Evolutionary conservation across 768 basidiomycete genomes (phyloP).

Genomic region (Multifurca ochricompacta): DNA sequence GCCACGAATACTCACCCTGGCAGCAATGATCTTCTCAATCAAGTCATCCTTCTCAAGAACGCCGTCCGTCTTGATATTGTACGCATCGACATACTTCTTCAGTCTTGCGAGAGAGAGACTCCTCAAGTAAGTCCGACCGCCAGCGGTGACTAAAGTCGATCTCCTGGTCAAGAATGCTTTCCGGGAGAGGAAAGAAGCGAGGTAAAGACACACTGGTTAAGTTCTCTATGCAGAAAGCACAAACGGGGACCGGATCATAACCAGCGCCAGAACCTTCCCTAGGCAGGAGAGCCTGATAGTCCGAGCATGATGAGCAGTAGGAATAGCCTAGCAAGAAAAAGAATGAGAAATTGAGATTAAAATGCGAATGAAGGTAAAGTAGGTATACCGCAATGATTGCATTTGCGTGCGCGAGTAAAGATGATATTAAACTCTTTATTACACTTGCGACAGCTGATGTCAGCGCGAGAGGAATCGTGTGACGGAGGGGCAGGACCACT

Average conservation of each 20-base stretch:
- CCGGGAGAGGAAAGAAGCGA: background rate
- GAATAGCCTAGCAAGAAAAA: slow-evolving; percentile 44
- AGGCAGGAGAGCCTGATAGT: slow-evolving; percentile 76
- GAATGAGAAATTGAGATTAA: slow-evolving; percentile 1
- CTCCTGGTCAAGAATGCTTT: background rate
- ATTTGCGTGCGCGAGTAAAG: slow-evolving; percentile 54
- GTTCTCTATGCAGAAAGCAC: slow-evolving; percentile 66
- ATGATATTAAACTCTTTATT: slow-evolving; percentile 64
- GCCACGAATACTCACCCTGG: slow-evolving; percentile 34
- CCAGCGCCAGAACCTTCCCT: slow-evolving; percentile 44
- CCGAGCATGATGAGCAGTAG: slow-evolving; percentile 67
- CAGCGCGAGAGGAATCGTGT: slow-evolving; percentile 28
- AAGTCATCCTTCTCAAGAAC: slow-evolving; percentile 75
- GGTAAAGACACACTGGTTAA: slow-evolving; percentile 43
- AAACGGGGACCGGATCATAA: slow-evolving; percentile 60
- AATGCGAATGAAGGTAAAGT: background rate
- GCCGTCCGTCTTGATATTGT: slow-evolving; percentile 53
- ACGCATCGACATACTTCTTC: slow-evolving; percentile 61
- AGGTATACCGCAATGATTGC: slow-evolving; percentile 67
- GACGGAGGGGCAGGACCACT: slow-evolving; percentile 52
- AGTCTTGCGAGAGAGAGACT: slow-evolving; percentile 50
- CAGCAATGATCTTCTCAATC: slow-evolving; percentile 51
- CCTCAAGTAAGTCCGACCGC: slow-evolving; percentile 49
- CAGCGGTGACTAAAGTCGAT: slow-evolving; percentile 57
- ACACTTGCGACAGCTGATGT: slow-evolving; percentile 55